Base-by-base conservation (phyloP, 108 stramenopile genomes). In the Epithemia pelagica region DNA sequence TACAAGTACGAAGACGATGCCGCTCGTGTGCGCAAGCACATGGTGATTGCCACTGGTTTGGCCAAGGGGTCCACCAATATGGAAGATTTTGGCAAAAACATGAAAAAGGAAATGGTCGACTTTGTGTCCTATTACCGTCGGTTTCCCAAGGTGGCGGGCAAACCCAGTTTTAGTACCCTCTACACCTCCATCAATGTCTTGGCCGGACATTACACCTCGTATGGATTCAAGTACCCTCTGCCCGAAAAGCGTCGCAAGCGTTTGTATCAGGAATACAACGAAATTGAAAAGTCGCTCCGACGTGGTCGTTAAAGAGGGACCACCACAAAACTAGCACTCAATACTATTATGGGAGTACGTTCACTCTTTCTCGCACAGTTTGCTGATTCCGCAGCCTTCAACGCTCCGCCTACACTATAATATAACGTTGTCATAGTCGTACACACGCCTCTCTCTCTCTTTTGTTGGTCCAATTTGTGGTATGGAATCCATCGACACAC, bases 211-310 rank as follows among this genome's bases (percentile, higher is more conserved):
- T 97, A 97, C 81, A 95, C 96, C 27, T 90, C 88, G 54, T 96
- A 97, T 71, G 96, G 96, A 33, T 92, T 85, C 84, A 97, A 97
- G 84, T 97, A 96, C 88, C 97, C 97, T 2, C 85, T 97, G 59
- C 97, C 97, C 2, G 97, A 97, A 74, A 97, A 97, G 89, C 84
- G 97, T 72, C 80, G 95, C 76, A 97, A 97, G 94, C 84, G 97
- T 74, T 84, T 97, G 81, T 92, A 93, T 70, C 95, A 97, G 70
- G 96, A 97, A 71, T 97, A 93, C 76, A 83, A 90, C 24, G 95
- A 97, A 74, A 95, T 97, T 69, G 93, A 88, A 57, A 93, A 93
- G 81, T 89, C 88, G 66, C 80, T 90, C 29, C 85, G 87, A 74
- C 86, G 89, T 67, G 79, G 77, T 54, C 89, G 89, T 72, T 90